Evolutionary conservation across 192 early-diverging fungal species (phyloP), one percentile per base, ranked within the genome.

Genomic region (Mortierella alpina): DNA sequence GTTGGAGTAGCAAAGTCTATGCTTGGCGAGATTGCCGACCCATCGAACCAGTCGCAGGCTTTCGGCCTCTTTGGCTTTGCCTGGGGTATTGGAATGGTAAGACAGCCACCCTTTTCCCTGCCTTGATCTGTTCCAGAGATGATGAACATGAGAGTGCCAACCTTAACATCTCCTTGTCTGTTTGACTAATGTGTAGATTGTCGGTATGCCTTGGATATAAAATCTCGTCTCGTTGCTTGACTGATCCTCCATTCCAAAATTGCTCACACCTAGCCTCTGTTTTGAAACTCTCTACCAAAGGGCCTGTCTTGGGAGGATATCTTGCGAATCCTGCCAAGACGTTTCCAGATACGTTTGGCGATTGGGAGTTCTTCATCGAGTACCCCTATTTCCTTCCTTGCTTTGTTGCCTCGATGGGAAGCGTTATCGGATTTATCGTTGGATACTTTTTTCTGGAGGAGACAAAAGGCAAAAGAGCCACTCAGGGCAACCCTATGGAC

Each of bases 331-430:
- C 96, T 14, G 92, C 85, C 0, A 75, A 89, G 39, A 85, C 84
- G 42, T 93, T 90, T 57, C 94, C 95, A 0, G 58, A 70, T 6
- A 68, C 90, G 0, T 92, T 92, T 75, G 91, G 90, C 1, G 18
- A 87, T 56, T 80, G 73, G 68, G 41, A 48, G 23, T 88, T 96
- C 58, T 88, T 96, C 39, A 82, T 72, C 39, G 42, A 70, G 2
- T 93, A 90, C 63, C 96, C 96, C 0, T 98, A 96, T 65, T 87
- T 95, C 58, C 88, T 98, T 6, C 96, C 96, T 7, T 96, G 96
- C 63, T 66, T 92, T 40, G 78, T 93, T 11, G 90, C 90, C 15
- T 85, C 91, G 6, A 53, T 85, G 17, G 82, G 93, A 7, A 89
- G 91, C 39, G 39, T 92, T 5, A 63, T 91, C 59, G 93, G 93